Percentiles rank a stretch among this genome's conserved stretches.
Evolutionary conservation across 2,329 filamentous ascomycete species (phyloP).

Genomic region (Aspergillus fructus): DNA sequence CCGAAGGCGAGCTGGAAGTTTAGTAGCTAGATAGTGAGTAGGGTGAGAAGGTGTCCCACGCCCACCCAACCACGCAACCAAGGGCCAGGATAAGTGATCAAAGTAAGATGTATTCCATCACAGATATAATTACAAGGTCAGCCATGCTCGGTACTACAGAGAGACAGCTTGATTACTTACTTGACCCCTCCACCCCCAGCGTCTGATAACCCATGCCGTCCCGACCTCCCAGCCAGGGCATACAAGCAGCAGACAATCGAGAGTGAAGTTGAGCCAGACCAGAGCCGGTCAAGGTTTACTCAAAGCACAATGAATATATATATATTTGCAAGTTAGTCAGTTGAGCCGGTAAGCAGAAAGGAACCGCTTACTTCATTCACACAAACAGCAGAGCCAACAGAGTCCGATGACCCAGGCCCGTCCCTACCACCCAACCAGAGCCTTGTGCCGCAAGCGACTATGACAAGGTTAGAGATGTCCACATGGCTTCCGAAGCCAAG

Average conservation of each 20-base stretch:
- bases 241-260: neutral
- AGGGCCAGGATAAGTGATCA: neutral
- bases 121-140: neutral
- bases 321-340: neutral
- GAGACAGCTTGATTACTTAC: neutral
- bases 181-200: neutral
- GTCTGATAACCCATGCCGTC: constrained; percentile 13
- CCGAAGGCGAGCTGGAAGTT: too few species aligned
- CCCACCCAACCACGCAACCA: constrained; percentile 10
- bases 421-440: constrained; percentile 5
- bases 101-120: too few species aligned
- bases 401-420: constrained; percentile 11
- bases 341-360: neutral
- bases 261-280: too few species aligned
- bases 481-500: too few species aligned
- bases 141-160: too few species aligned
- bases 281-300: too few species aligned
- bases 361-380: neutral
- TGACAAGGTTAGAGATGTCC: neutral
- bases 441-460: neutral
- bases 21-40: too few species aligned
- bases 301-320: neutral
- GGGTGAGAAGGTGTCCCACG: constrained; percentile 5
- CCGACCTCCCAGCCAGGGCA: constrained; percentile 14
- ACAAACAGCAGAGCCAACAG: neutral